Conservation (phyloP, 306 rosid genomes). For the Cercis canadensis region DNA sequence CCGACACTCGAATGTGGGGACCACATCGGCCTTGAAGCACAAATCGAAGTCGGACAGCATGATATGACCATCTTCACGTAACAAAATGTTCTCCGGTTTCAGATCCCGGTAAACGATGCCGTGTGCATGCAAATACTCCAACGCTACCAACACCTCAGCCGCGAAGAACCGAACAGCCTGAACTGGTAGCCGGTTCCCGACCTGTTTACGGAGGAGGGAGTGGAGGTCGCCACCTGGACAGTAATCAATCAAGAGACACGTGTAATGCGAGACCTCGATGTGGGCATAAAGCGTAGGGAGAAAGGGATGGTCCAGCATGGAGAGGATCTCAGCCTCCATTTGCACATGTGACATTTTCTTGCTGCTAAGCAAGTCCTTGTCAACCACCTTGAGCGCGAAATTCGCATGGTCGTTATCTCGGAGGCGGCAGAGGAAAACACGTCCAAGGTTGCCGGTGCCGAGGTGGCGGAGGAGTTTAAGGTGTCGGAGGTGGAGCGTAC, state of each 20-base stretch:
- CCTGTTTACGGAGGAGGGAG: slow-evolving; percentile 67
- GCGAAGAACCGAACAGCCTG: slow-evolving; percentile 68
- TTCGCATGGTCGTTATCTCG: slow-evolving; percentile 64
- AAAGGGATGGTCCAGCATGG: slow-evolving; percentile 84
- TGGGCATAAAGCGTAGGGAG: slow-evolving; percentile 93
- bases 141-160: slow-evolving; percentile 76
- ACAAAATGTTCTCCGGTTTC: slow-evolving; percentile 82
- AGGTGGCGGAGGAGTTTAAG: slow-evolving; percentile 83
- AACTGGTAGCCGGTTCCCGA: slow-evolving; percentile 41
- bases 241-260: slow-evolving; percentile 87
- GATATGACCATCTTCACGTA: slow-evolving; percentile 87
- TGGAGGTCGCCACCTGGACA: slow-evolving; percentile 92
- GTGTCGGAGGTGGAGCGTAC: slow-evolving; percentile 79
- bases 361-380: slow-evolving; percentile 60
- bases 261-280: slow-evolving; percentile 82
- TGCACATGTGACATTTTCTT: slow-evolving; percentile 71
- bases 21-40: slow-evolving; percentile 76
- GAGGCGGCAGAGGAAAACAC: slow-evolving; percentile 86
- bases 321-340: slow-evolving; percentile 74
- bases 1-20: slow-evolving; percentile 42
- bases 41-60: slow-evolving; percentile 94
- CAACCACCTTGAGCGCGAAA: slow-evolving; percentile 91
- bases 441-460: slow-evolving; percentile 91
- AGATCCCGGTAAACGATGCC: slow-evolving; percentile 84
- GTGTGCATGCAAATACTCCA: slow-evolving; percentile 84